A percentile compares a stretch with the other conserved stretches of the same genome.
Evolutionary conservation across 1,284 basidiomycete species (phyloP).

Genomic region (Abortiporus biennis): DNA sequence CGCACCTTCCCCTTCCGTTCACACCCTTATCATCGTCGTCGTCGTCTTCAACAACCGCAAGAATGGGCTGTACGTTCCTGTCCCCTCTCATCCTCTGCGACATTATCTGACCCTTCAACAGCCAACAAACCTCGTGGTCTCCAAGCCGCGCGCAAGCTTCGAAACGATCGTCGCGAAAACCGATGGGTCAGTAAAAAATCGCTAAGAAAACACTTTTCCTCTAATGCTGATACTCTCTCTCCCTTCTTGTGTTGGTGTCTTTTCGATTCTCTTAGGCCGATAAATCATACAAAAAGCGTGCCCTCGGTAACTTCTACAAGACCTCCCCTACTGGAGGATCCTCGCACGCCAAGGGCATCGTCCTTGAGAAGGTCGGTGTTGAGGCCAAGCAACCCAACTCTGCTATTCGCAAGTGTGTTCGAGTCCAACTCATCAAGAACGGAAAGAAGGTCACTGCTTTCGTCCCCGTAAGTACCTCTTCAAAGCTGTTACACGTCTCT

Average conservation of each 20-base stretch:
- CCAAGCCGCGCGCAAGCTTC: constrained; percentile 98
- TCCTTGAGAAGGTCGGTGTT: constrained; percentile 96
- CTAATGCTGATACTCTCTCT: constrained; percentile 3
- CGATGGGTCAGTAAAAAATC: constrained; percentile 75
- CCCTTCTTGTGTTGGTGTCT: constrained; percentile 1
- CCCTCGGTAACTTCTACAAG: constrained; percentile 99
- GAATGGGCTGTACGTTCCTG: constrained; percentile 74
- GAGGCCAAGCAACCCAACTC: constrained; percentile 99
- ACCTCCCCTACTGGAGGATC: constrained; percentile 99
- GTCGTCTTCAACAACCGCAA: constrained; percentile 47
- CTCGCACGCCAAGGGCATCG: constrained; percentile 99
- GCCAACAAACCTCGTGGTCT: constrained; percentile 99
- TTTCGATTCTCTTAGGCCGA: constrained; percentile 65
- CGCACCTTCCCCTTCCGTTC: constrained; percentile 20
- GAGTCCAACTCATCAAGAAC: constrained; percentile 99
- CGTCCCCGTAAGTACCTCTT: constrained; percentile 41
- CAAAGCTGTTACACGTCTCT: no score
- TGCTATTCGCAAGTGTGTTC: constrained; percentile 99
- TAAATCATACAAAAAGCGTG: constrained; percentile 99
- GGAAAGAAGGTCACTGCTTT: constrained; percentile 99
- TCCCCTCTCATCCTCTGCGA: constrained; percentile 13
- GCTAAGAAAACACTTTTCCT: background rate
- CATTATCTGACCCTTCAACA: constrained; percentile 15
- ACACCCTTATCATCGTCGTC: constrained; percentile 14
- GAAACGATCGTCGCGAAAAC: constrained; percentile 91